A percentile compares a stretch with the other conserved stretches of the same genome.
These are phyloP conservation scores for Ophiostoma perfectum DNA, from an alignment of 2,329 filamentous ascomycete genomes.

Conservation along the genomic window DNA sequence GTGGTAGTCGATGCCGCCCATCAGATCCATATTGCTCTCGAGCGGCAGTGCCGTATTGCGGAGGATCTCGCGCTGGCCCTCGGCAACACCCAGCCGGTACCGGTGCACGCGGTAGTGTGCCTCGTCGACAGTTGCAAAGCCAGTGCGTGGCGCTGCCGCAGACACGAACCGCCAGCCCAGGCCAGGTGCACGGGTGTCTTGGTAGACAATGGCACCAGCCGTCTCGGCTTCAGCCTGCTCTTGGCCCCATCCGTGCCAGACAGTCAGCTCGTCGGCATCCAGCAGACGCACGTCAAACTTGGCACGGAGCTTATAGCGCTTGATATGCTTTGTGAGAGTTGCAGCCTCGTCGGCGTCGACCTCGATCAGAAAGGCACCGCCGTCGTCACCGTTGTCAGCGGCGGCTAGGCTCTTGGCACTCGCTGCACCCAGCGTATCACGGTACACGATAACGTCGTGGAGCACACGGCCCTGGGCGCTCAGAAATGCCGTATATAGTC, in stretches of 20 bases:
- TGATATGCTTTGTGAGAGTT: conserved; percentile 64
- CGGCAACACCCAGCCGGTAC: conserved; percentile 74
- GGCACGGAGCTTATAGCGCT: conserved; percentile 77
- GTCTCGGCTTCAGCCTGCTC: conserved; percentile 8
- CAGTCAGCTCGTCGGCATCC: conserved; percentile 56
- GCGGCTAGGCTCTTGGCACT: conserved; percentile 25
- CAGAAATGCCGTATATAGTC: conserved; percentile 78
- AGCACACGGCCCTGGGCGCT: conserved; percentile 79
- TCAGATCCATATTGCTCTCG: conserved; percentile 83
- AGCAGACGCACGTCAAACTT: conserved; percentile 67
- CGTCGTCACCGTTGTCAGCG: conserved; percentile 13
- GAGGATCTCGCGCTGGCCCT: conserved; percentile 75
- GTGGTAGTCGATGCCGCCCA: conserved; percentile 80
- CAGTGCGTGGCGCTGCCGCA: conserved; percentile 11
- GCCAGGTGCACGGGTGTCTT: conserved; percentile 50
- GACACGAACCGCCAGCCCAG: conserved; percentile 50
- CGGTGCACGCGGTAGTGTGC: conserved; percentile 64
- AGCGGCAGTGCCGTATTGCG: conserved; percentile 69
- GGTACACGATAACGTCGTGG: conserved; percentile 88
- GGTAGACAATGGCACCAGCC: conserved; percentile 35
- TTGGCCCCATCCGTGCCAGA: conserved; percentile 73
- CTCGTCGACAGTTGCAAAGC: conserved; percentile 40
- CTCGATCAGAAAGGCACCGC: conserved; percentile 67
- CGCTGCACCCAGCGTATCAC: conserved; percentile 38
- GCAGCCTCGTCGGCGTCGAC: conserved; percentile 65